Evolutionary conservation across 306 rosid genomes (phyloP), one percentile per base, ranked within the genome.

Genomic region (Heteromeles arbutifolia): DNA sequence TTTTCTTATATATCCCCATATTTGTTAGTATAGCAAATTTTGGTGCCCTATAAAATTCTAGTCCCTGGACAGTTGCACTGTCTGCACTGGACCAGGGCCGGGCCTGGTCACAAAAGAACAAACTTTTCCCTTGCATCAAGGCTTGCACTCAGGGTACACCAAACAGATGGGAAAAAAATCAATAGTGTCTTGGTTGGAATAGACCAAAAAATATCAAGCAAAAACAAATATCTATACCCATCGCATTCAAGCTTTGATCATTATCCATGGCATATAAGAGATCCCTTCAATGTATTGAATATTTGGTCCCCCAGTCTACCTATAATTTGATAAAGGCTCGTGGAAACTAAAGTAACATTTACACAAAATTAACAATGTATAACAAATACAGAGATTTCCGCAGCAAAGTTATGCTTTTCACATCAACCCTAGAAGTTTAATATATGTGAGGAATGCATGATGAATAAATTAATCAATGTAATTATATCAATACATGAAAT

Each of bases 401-500:
- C 54, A 17, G 54, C 18, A 50, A 50, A 18, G 13, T 74, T 74
- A 39, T 69, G 80, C 81, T 78, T 74, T 84, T 65, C 29, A 78
- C 62, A 56, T 63, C 67, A 45, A 53, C 61, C 52, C 15, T 17
- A 66, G 15, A 22, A 67, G 52, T 45, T 25, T 48, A 67, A 48
- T 58, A 41, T 14, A 1, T 29, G n/a, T 13, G 69, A 76, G 34
- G 69, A 78, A 34, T 64, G 77, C 79, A 80, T 68, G 74, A 19
- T 64, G 48, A 45, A 70, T 41, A 54, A 43, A 68, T n/a, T 53
- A 73, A 41, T 28, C 43, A 14, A 5, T 12, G 4, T 24, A 13
- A 21, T 19, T 57, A 14, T 57, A 14, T 31, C 45, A 48, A 37
- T 70, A 39, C 39, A 65, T 15, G 64, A 39, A 41, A 68, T 62